Conservation (phyloP, 345 rosid species). For the Fremontodendron californicum region DNA sequence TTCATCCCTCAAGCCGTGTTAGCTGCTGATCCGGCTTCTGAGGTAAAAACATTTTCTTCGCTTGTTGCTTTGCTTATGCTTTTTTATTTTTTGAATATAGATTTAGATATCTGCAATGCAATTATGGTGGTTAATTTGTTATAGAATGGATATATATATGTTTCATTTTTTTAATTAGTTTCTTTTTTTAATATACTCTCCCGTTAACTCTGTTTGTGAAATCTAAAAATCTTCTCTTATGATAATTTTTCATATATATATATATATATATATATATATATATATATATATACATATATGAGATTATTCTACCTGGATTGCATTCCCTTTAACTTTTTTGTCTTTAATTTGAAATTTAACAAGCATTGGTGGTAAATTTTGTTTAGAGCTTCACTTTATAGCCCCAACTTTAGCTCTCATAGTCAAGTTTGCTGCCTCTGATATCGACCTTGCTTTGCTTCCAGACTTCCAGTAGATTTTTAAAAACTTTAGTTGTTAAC, state of each 20-base stretch:
- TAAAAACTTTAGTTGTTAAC: not conserved
- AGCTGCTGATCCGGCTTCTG: constrained; percentile 58
- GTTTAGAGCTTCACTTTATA: not conserved
- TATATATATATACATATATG: not conserved
- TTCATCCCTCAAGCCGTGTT: constrained; percentile 59
- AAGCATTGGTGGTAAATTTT: not conserved
- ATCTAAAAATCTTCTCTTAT: too few relatives aligned
- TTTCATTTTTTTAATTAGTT: too few relatives aligned
- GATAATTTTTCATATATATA: too few relatives aligned
- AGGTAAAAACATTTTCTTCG: constrained; percentile 36
- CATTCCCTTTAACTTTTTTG: not conserved
- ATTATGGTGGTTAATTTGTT: not conserved
- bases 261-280: too few relatives aligned
- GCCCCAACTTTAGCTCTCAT: not conserved
- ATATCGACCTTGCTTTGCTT: too few relatives aligned
- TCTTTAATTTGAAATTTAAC: not conserved
- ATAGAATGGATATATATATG: not conserved
- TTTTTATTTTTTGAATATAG: not conserved
- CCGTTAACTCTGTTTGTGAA: too few relatives aligned
- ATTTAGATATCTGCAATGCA: not conserved
- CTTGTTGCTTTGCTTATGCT: not conserved
- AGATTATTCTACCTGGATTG: not conserved
- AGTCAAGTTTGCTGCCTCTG: not conserved
- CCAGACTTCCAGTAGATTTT: not conserved
- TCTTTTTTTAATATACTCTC: too few relatives aligned